Base-by-base conservation (phyloP, 768 basidiomycete species). In the Suillus sp. region DNA sequence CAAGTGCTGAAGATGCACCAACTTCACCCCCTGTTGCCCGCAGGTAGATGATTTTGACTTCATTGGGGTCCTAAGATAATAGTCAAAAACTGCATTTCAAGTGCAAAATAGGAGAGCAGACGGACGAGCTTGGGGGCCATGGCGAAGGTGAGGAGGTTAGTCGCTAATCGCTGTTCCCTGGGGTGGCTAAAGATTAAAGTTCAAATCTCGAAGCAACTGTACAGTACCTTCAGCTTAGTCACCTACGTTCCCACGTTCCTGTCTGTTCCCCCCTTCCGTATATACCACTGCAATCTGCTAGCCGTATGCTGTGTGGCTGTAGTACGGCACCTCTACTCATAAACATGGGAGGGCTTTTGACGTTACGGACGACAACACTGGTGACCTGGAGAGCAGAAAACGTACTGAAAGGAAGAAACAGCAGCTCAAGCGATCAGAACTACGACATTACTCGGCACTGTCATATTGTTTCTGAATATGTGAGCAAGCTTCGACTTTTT, bases 41-140 rank as follows among this genome's bases (percentile, higher is more conserved):
- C 77, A 99, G 91, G 87, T 95, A 94, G 86, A 98, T 97, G 82
- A 97, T 93, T 85, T 98, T 99, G 78, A 99, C 84, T 83, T 99
- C 96, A 80, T 83, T 92, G 72, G 96, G 96, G 85, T 99, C 96
- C 93, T 94, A 74, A n/a, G 11, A 43, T 61, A 62, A 60, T 45
- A 42, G 38, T 48, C 27, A 59, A 34, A 30, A 37, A 35, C n/a
- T 30, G 14, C 30, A n/a, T 34, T 14, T 16, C 38, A 30, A 22
- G 0, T 11, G 35, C 37, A 27, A 25, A 38, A 6, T 55, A 25
- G 22, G 32, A 25, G 35, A 20, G 38, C 22, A 30, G 8, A 77
- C 82, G 76, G 73, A 92, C 92, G 77, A 93, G 64, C 83, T 93
- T 92, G 65, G 90, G 90, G 76, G 90, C 89, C 90, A 91, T 91